phyloP scores from a whole-genome alignment of 257 asterid genomes.

The Craterostigma plantagineum region DNA sequence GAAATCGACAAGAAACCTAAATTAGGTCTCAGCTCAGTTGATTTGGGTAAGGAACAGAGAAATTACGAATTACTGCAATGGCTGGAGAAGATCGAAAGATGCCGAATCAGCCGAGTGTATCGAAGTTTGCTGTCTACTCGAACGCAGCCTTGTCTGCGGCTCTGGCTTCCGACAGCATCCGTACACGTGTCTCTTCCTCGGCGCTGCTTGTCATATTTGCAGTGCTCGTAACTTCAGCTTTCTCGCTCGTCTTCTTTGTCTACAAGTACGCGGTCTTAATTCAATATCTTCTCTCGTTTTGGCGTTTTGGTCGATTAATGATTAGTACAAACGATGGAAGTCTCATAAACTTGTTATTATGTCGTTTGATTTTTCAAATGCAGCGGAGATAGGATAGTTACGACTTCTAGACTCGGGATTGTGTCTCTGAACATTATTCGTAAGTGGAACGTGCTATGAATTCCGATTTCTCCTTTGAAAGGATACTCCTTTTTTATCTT shows the following conservation, averaged over 20 bases:
- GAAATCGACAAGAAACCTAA: too few relatives aligned
- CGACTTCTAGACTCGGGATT: slow-evolving; percentile 17
- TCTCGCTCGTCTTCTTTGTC: slow-evolving; percentile 23
- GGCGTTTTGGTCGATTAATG: slow-evolving; percentile 1
- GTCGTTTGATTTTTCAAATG: slow-evolving; percentile 13
- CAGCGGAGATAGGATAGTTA: slow-evolving; percentile 29
- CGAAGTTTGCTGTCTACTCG: slow-evolving; percentile 66
- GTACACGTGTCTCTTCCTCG: slow-evolving; percentile 50
- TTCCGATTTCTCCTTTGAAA: not conserved
- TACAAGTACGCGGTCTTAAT: slow-evolving; percentile 20
- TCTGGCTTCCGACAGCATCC: slow-evolving; percentile 53
- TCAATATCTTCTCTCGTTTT: not conserved
- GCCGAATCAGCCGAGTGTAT: not conserved
- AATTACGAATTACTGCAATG: too few relatives aligned
- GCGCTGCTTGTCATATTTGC: slow-evolving; percentile 36
- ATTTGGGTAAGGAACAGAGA: too few relatives aligned
- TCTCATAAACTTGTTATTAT: not conserved
- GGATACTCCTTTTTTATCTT: slow-evolving; percentile 4
- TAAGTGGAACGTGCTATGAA: slow-evolving; percentile 22
- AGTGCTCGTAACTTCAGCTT: slow-evolving; percentile 27
- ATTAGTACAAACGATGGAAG: not conserved
- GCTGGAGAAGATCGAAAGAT: too few relatives aligned
- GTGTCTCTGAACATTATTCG: slow-evolving; percentile 33
- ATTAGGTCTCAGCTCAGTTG: too few relatives aligned
- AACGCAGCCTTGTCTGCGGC: slow-evolving; percentile 79